Base-by-base conservation (phyloP, 805 yeast genomes). In the Kodamaea neixiangensis region DNA sequence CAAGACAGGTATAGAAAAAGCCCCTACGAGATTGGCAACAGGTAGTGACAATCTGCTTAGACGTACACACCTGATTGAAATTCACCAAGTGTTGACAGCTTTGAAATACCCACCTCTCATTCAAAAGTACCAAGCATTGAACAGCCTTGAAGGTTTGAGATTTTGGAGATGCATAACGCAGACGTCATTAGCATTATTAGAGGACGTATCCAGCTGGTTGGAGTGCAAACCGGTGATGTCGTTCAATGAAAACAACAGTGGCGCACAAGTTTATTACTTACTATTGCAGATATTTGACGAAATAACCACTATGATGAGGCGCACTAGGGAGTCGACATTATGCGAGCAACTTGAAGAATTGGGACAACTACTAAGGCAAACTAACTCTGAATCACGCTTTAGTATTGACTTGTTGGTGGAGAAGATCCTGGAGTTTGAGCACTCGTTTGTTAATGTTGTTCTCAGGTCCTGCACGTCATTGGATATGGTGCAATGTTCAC, bases 381-480 rank as follows among this genome's bases (percentile, higher is more conserved):
- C 41, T 15, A 20, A 37, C 11, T 17, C 19, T 7, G n/a, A 14
- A 18, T 37, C 41, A 3, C 19, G 41, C 20, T 37, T 37, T 20
- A 17, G 21, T 5, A 19, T 19, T 2, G 41, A 37, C 19, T 17
- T 37, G 20, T 42, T 42, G 35, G n/a, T 65, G 68, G 68, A 52
- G 68, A 37, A 48, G 54, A 42, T 62, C 52, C 53, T 60, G 63
- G 61, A 54, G 56, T 37, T 14, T 46, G 25, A 42, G 20, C 35
- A 21, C 14, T n/a, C n/a, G 46, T 35, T 25, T 15, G 17, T 31
- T n/a, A 29, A 44, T 13, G 20, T 15, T 15, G 40, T 44, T 18
- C 47, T 44, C 40, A 31, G 19, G n/a, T 17, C 25, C 7, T 31
- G 47, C 39, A 25, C 47, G 29, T 10, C 15, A 11, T 20, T 44